Conservation (phyloP, 2,329 filamentous ascomycete genomes). For the Aspergillus ochraceoroseus region DNA sequence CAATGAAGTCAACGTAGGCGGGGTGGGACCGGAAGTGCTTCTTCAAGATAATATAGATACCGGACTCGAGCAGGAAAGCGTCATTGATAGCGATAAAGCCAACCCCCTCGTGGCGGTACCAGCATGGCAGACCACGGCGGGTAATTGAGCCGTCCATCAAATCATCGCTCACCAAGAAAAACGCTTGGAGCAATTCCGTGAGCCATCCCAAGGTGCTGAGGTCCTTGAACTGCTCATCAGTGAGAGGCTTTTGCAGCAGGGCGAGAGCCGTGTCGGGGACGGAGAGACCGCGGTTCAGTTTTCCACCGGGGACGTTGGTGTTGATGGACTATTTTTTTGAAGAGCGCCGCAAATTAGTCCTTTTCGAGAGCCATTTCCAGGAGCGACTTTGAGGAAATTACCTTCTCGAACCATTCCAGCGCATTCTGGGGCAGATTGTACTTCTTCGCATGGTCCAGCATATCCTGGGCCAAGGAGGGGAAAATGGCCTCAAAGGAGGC, state of each 20-base stretch:
- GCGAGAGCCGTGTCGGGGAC: constrained; percentile 85
- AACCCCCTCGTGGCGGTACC: constrained; percentile 85
- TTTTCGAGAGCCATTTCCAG: too few relatives aligned
- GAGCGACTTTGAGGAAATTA: constrained; percentile 32
- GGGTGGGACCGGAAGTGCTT: constrained; percentile 88
- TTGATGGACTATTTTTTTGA: constrained; percentile 61
- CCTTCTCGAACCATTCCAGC: constrained; percentile 80
- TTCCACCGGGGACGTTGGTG: constrained; percentile 84
- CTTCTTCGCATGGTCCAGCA: constrained; percentile 69
- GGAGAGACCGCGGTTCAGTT: constrained; percentile 98
- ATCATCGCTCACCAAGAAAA: constrained; percentile 97
- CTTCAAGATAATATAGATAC: constrained; percentile 87
- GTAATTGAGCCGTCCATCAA: constrained; percentile 98
- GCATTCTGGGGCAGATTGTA: constrained; percentile 81
- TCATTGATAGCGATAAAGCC: constrained; percentile 99
- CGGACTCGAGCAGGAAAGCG: constrained; percentile 86
- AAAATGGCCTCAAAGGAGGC: constrained; percentile 84
- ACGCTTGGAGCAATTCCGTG: constrained; percentile 96
- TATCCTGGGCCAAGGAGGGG: constrained; percentile 74
- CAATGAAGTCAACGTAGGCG: constrained; percentile 82
- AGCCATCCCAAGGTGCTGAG: constrained; percentile 90
- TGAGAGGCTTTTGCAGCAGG: constrained; percentile 67
- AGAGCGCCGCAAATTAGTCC: neutral
- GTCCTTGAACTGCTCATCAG: constrained; percentile 79
- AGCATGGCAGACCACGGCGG: constrained; percentile 88